Evolutionary conservation across 345 rosid genomes (phyloP), one percentile per base, ranked within the genome.

Genomic region (Eucalyptus pumila): DNA sequence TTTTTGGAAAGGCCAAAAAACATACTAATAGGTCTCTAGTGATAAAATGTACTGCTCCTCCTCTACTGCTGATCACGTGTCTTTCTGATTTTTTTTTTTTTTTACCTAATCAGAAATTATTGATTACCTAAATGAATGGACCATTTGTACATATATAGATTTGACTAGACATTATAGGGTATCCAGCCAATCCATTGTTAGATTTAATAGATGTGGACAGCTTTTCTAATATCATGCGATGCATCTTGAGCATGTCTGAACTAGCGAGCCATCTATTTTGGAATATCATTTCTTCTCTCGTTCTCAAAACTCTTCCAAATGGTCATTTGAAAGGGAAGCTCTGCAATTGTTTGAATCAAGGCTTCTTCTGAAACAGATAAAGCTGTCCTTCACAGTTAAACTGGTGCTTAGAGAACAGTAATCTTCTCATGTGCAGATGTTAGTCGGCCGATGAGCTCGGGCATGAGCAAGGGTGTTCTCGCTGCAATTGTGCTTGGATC

Each of bases 401-500:
- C 60, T 14, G 30, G 47, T 62, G 62, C 26, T 44, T 34, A 54
- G 54, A 30, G 32, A 50, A 56, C 65, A 48, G 16, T 60, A 50
- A 40, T 88, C 52, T 89, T 40, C 23, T 60, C n/a, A 69, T 37
- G 23, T 88, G 86, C 86, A 88, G 90, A 72, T n/a, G 65, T 37
- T 56, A 23, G 0, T 17, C 14, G 7, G 50, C 88, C 12, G 26
- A 27, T 54, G 21, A 72, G 45, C 49, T 87, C 91, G 3, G 85
- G 92, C 69, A 89, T 51, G 72, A 86, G 65, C 87, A 89, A 67
- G 87, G 87, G 88, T 44, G 72, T 58, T 87, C 30, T 89, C 3
- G 65, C 89, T 80, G 91, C 88, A 62, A 83, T 88, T 47, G 89
- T 91, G 48, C 48, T 91, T 10, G 92, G 91, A 34, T 87, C 90